Base-by-base conservation (phyloP, 1,139 yeast species). In the Kurtzmaniella quercitrusa region DNA sequence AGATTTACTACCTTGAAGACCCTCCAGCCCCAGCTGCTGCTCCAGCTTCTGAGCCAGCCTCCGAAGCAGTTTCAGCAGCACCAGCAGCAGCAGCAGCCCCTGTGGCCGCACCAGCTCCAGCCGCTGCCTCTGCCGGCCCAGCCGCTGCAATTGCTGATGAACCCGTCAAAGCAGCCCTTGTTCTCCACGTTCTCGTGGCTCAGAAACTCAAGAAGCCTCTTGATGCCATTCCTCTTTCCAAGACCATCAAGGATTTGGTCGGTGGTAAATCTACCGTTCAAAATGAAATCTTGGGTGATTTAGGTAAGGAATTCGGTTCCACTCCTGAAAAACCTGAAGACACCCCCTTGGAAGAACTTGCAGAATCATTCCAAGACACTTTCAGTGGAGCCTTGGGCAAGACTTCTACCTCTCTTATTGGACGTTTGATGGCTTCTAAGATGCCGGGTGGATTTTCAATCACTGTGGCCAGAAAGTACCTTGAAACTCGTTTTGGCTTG, bases 381-480 rank as follows among this genome's bases (percentile, higher is more conserved):
- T 93, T 89, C 74, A 63, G 70, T 52, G 98, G 98, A 53, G 79
- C 81, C 53, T 79, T 93, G 55, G 98, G 98, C 64, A 93, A 93
- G 68, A 95, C 93, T 59, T 85, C 98, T 3, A 73, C 90, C 40
- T 85, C 96, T 29, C 77, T 93, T 56, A 77, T 93, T 53, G 88
- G 96, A 49, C 85, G 97, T 70, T 77, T 93, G 61, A 85, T 91
- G 75, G 84, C 98, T 15, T 85, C 97, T 34, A 93, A 93, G 75
- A 93, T 93, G 98, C 98, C 98, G 47, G 98, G 98, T 78, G 98
- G 98, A 25, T 93, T 91, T 71, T 85, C 95, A 46, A 85, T 90
- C 57, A 85, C 97, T 50, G 71, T 78, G 52, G 95, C 96, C 43
- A 85, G 97, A 75, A 89, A 89, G 65, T 87, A 93, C 69, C 79